Base-by-base conservation (phyloP, 768 basidiomycete genomes). In the Kwoniella heveanensis region DNA sequence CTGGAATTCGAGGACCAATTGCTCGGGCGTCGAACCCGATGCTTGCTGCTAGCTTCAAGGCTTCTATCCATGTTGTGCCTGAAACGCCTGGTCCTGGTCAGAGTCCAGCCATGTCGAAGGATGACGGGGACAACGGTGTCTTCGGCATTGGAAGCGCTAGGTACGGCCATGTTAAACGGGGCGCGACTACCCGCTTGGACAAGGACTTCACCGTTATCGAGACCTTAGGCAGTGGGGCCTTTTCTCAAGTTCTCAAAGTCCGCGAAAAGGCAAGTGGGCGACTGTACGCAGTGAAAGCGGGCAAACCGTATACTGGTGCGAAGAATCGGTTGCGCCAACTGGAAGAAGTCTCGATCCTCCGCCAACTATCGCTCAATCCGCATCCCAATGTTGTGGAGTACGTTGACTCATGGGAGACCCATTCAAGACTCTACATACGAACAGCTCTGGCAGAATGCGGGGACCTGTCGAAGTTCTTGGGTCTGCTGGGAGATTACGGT, bases 331-430 rank as follows among this genome's bases (percentile, higher is more conserved):
- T 82, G 8, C 91, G 95, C 36, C 85, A 97, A 69, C 86, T 91
- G 15, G 96, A 99, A 78, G 96, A 99, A 82, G 91, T 94, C 37
- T 90, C 95, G 68, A 88, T 95, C 67, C 84, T 98, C 44, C 87
- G 89, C 65, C 88, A 90, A 75, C 86, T 98, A 6, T 78, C 80
- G 1, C 64, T 68, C 10, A 52, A 81, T 80, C 59, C 72, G 13
- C 70, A 81, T 55, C 74, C 89, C 0, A 92, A 96, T 79, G 88
- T 97, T 17, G 84, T 99, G 32, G 85, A 85, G 19, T 95, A 93
- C 73, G 83, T 92, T 64, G 92, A 96, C 81, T 93, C 91, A 67
- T 98, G 96, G 96, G 96, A 99, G 80, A 88, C 96, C 77, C 86
- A 88, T 56, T 88, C 90, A 54, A 85, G 86, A 53, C 82, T 98